Evolutionary conservation across 768 basidiomycete species (phyloP).

Genomic region (Suillus americanus): DNA sequence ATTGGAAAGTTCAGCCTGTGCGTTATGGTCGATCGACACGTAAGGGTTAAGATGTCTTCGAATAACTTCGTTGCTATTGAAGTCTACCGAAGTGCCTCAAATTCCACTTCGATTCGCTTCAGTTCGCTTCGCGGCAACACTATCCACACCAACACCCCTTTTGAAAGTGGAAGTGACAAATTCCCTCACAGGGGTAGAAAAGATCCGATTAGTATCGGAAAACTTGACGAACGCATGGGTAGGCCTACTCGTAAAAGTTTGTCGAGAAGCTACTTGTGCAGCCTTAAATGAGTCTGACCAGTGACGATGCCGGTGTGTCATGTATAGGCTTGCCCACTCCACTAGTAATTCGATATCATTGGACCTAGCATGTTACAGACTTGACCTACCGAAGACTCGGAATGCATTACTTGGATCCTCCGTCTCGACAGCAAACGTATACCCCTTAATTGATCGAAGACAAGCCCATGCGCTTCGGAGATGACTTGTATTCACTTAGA

Average conservation of each 20-base stretch:
- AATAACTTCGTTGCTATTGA: too few species aligned
- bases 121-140: too few species aligned
- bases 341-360: background rate
- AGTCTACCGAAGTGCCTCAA: too few species aligned
- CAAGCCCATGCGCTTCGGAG: background rate
- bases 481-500: too few species aligned
- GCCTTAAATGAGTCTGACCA: constrained; percentile 8
- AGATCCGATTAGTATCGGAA: constrained; percentile 16
- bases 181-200: constrained; percentile 30
- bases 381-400: too few species aligned
- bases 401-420: too few species aligned
- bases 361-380: too few species aligned
- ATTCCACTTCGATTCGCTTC: too few species aligned
- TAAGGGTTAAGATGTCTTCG: background rate
- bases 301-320: constrained; percentile 16
- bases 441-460: background rate
- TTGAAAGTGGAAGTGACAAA: constrained; percentile 33
- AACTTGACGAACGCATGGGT: constrained; percentile 20
- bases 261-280: constrained; percentile 5
- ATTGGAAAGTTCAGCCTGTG: background rate
- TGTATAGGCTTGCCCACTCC: constrained; percentile 27
- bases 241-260: constrained; percentile 20
- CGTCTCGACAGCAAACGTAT: too few species aligned
- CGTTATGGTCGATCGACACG: background rate
- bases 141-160: too few species aligned